Conservation (phyloP, 345 rosid species). For the Salix udensis region DNA sequence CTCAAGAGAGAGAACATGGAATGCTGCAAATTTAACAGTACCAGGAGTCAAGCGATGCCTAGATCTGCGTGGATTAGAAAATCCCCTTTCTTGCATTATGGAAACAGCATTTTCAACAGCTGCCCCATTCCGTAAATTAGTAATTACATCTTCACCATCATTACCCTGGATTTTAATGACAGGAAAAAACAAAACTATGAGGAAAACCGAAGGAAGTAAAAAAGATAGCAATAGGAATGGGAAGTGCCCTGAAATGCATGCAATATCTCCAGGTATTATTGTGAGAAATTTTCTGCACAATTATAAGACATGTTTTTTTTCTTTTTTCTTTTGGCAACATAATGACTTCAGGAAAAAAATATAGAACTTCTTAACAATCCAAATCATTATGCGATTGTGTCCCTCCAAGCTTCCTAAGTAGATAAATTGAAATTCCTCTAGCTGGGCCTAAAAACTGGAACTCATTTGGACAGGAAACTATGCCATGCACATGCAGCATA, state of each 20-base stretch:
- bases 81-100: slow-evolving; percentile 83
- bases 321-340: not conserved
- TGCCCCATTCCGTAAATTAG: slow-evolving; percentile 66
- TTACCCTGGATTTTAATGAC: slow-evolving; percentile 40
- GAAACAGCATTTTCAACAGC: slow-evolving; percentile 84
- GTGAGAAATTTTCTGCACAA: not conserved
- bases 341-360: not conserved
- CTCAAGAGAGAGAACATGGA: slow-evolving; percentile 77
- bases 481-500: not conserved
- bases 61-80: slow-evolving; percentile 66
- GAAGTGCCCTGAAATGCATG: not conserved
- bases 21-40: slow-evolving; percentile 92
- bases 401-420: not conserved
- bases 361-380: not conserved
- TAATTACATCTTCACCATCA: slow-evolving; percentile 61
- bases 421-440: not conserved
- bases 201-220: not conserved
- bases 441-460: not conserved
- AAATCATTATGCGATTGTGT: not conserved
- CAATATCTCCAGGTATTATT: not conserved
- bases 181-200: not conserved
- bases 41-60: slow-evolving; percentile 94
- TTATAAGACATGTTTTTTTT: not conserved
- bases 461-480: not conserved
- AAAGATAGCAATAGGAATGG: not conserved